Base-by-base conservation (phyloP, 1,284 basidiomycete genomes). In the Chondrostereum purpureum region DNA sequence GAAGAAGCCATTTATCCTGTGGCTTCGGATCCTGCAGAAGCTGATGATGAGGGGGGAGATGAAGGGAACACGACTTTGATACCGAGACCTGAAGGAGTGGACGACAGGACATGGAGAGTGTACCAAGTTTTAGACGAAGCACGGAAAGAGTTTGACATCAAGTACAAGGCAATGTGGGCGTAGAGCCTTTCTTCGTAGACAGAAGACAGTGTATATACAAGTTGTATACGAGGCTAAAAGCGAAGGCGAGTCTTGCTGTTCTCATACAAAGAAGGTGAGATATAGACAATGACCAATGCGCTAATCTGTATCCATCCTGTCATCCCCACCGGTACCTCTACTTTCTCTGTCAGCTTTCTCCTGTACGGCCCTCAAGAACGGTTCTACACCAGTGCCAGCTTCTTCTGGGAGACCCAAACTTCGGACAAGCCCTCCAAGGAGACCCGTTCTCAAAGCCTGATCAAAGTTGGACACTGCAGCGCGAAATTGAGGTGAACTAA, bases 391-490 rank as follows among this genome's bases (percentile, higher is more conserved):
- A 1, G 73, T 73, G 0, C 87, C 88, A 3, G 88, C 88, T 52
- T 86, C 85, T 56, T 83, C 83, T 0, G 87, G 86, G 22, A 91
- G 63, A 2, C 88, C 88, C 4, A 91, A 66, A n/a, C 76, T 72
- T 37, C 80, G 67, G 21, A 90, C 85, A 5, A 90, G 66, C 1
- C 73, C 77, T 8, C 82, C 83, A 2, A 90, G 63, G 41, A 86
- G 60, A 3, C 88, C 88, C 0, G 87, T 90, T 39, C 80, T 71
- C 38, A 91, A 67, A 11, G 85, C 88, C 56, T 82, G 79, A 58
- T 91, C 88, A 36, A 91, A 75, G 55, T 73, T 83, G 2, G 74
- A 64, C 12, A 90, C 84, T 16, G 75, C 73, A 1, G 66, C 58
- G 35, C 77, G 75, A 59, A 83, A 83, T 46, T 77, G 80, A 1